These are phyloP conservation scores for Amanita rimosa DNA, from an alignment of 768 basidiomycete species.

Conservation along the genomic window DNA sequence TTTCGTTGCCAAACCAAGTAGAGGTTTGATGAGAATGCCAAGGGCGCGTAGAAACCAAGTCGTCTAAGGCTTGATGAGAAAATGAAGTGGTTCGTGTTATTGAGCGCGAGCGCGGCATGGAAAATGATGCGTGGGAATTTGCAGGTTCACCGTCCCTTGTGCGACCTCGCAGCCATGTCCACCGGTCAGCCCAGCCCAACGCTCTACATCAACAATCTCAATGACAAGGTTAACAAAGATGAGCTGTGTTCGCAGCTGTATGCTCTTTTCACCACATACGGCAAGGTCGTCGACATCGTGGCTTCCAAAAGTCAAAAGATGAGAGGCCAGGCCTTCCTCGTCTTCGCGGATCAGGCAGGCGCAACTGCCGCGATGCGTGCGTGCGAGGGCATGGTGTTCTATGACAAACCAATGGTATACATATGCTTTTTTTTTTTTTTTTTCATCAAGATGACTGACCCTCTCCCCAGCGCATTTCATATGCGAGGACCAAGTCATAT, in stretches of 20 bases:
- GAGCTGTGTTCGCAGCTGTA: constrained; percentile 78
- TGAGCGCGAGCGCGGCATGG: background rate
- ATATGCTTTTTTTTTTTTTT: constrained; percentile 3
- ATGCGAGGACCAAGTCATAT: constrained; percentile 83
- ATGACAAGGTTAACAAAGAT: constrained; percentile 86
- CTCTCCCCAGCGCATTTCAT: constrained; percentile 77
- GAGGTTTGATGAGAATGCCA: too few relatives aligned
- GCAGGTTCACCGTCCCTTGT: background rate
- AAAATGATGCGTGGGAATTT: constrained; percentile 4
- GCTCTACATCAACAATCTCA: constrained; percentile 88
- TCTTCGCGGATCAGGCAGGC: constrained; percentile 83
- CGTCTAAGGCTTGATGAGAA: background rate
- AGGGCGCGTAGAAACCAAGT: background rate
- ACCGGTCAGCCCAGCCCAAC: constrained; percentile 56
- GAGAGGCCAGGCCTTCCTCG: constrained; percentile 93
- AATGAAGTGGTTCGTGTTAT: background rate
- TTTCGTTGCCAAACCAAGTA: background rate
- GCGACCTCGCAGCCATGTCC: background rate
- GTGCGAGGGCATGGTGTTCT: constrained; percentile 87
- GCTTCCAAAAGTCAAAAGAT: constrained; percentile 79
- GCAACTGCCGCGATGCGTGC: constrained; percentile 91
- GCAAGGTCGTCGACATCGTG: constrained; percentile 87
- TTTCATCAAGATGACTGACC: too few relatives aligned
- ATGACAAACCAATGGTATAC: constrained; percentile 77
- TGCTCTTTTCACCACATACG: constrained; percentile 87